Conservation (phyloP, 2,329 filamentous ascomycete species). For the Monosporascus sp. region DNA sequence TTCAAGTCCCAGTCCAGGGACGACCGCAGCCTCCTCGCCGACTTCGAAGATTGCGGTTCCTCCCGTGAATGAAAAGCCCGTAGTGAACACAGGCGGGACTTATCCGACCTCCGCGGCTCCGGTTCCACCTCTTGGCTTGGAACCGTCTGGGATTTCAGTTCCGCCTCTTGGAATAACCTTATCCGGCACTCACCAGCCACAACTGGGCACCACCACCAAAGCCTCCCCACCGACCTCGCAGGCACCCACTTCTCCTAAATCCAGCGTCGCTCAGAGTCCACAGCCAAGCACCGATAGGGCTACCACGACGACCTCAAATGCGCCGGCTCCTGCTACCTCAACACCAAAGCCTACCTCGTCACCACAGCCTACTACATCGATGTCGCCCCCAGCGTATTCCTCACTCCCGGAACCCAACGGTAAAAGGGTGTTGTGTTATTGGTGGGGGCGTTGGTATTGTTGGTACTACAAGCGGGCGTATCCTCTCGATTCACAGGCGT, state of each 20-base stretch:
- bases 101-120: background rate
- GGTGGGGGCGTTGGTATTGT: background rate
- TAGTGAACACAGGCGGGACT: background rate
- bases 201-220: background rate
- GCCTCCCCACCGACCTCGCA: background rate
- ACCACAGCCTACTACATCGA: background rate
- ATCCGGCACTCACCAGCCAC: background rate
- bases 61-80: background rate
- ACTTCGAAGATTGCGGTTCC: background rate
- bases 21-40: background rate
- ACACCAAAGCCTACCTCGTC: background rate
- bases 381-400: background rate
- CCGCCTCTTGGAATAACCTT: background rate
- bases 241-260: background rate
- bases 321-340: background rate
- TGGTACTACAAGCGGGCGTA: background rate
- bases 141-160: background rate
- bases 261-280: background rate
- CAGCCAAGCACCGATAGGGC: background rate
- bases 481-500: background rate
- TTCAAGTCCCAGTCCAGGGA: background rate
- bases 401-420: background rate
- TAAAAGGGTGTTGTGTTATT: background rate
- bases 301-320: background rate
- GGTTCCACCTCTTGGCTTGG: background rate